Evolutionary conservation across 1,284 basidiomycete species (phyloP).

Genomic region (Malassezia vespertilionis): DNA sequence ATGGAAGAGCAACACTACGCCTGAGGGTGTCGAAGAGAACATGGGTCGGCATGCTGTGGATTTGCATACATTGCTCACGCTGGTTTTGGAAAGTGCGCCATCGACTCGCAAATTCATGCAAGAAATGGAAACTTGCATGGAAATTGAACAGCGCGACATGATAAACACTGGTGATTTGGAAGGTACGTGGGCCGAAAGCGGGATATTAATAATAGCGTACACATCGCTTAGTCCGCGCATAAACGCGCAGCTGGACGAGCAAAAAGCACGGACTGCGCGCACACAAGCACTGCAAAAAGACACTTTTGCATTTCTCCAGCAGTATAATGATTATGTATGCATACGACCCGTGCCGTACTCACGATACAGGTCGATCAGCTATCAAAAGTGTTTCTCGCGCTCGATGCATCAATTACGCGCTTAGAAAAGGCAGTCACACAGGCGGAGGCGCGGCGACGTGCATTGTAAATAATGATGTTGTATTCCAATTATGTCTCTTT

Average conservation of each 20-base stretch:
- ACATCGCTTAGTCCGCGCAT: too few species aligned
- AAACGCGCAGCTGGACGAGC: too few species aligned
- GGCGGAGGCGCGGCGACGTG: background rate
- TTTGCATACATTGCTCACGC: too few species aligned
- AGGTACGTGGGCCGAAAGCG: slow-evolving; percentile 8
- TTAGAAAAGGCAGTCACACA: background rate
- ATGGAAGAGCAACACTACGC: too few species aligned
- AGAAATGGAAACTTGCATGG: slow-evolving; percentile 11
- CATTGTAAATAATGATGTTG: too few species aligned
- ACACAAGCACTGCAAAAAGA: background rate
- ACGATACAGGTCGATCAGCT: slow-evolving; percentile 9
- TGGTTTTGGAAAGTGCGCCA: too few species aligned
- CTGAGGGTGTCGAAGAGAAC: too few species aligned
- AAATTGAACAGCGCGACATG: slow-evolving; percentile 6
- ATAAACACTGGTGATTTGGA: slow-evolving; percentile 4
- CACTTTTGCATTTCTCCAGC: background rate
- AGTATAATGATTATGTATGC: slow-evolving; percentile 9
- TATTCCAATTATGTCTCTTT: too few species aligned
- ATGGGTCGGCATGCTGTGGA: too few species aligned
- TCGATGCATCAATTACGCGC: slow-evolving; percentile 1
- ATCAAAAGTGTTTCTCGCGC: slow-evolving; percentile 9
- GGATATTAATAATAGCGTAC: background rate
- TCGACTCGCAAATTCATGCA: background rate
- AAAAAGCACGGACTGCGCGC: too few species aligned
- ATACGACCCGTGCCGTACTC: background rate